Percentiles rank a stretch among this genome's conserved stretches.
phyloP scores from a whole-genome alignment of 768 basidiomycete genomes.

The Holtermanniella nyarrowii region DNA sequence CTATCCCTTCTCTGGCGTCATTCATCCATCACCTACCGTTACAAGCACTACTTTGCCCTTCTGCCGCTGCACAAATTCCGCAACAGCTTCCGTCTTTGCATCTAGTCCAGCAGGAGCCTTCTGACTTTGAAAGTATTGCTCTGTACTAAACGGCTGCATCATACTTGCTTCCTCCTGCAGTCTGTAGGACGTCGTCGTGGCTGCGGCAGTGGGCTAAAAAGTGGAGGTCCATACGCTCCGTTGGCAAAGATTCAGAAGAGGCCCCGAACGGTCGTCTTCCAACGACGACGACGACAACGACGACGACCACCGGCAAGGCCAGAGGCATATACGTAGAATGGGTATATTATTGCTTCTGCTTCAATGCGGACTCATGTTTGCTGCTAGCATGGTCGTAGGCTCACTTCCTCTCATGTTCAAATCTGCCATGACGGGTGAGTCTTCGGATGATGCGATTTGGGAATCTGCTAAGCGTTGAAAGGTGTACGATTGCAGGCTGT shows the following conservation, averaged over 20 bases:
- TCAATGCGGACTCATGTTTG: conserved; percentile 39
- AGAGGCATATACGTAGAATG: conserved; percentile 26
- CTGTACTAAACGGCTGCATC: conserved; percentile 57
- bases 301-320: neutral
- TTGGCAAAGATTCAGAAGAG: too few relatives aligned
- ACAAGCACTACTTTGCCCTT: conserved; percentile 79
- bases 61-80: conserved; percentile 55
- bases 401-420: conserved; percentile 64
- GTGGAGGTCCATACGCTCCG: too few relatives aligned
- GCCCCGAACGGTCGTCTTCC: too few relatives aligned
- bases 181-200: too few relatives aligned
- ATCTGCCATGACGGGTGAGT: conserved; percentile 42
- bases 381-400: conserved; percentile 53
- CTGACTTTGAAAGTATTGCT: conserved; percentile 83
- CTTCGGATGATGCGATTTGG: conserved; percentile 49
- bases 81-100: conserved; percentile 54
- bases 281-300: too few relatives aligned
- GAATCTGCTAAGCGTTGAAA: conserved; percentile 5
- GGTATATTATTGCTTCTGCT: conserved; percentile 30
- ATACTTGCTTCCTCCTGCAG: too few relatives aligned
- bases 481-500: conserved; percentile 48
- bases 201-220: too few relatives aligned
- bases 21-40: conserved; percentile 64
- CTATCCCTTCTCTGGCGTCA: too few relatives aligned
- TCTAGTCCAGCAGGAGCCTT: conserved; percentile 63